A percentile compares a stretch with the other conserved stretches of the same genome.
Conservation (phyloP, 2,329 filamentous ascomycete species). For the Pseudogymnoascus sp. region DNA sequence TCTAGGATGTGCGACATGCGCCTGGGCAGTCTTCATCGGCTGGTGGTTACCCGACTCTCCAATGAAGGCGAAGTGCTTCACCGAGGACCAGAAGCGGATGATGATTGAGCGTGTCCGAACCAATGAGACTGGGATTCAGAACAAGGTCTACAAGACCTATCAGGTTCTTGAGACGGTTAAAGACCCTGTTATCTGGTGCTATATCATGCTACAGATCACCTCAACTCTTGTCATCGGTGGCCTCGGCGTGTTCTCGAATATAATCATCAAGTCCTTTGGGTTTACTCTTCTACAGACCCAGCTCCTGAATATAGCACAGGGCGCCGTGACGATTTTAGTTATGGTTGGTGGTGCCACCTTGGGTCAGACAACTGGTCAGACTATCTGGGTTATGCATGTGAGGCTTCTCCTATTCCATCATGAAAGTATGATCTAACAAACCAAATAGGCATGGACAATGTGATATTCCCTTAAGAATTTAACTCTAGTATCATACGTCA, state of each 20-base stretch:
- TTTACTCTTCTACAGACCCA: slow-evolving; percentile 24
- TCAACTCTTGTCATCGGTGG: slow-evolving; percentile 28
- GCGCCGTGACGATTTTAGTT: slow-evolving; percentile 20
- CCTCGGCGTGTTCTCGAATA: slow-evolving; percentile 29
- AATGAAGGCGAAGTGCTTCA: slow-evolving; percentile 17
- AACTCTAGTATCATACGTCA: neutral
- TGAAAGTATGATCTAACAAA: neutral
- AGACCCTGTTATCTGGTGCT: slow-evolving; percentile 26
- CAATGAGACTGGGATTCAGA: slow-evolving; percentile 22
- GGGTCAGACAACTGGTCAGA: slow-evolving; percentile 17
- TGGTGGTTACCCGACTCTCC: slow-evolving; percentile 24
- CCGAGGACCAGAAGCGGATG: slow-evolving; percentile 21
- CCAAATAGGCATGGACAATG: slow-evolving; percentile 10
- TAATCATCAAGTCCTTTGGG: slow-evolving; percentile 25
- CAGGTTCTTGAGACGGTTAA: slow-evolving; percentile 31
- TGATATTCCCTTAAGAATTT: neutral
- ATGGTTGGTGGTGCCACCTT: slow-evolving; percentile 22
- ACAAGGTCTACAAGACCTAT: slow-evolving; percentile 30
- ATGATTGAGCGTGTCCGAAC: slow-evolving; percentile 31
- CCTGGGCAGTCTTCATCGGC: slow-evolving; percentile 30
- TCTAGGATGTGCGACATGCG: slow-evolving; percentile 30
- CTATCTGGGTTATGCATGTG: slow-evolving; percentile 19
- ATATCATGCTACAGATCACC: slow-evolving; percentile 20
- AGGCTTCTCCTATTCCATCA: neutral
- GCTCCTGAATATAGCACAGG: slow-evolving; percentile 25